A percentile compares a stretch with the other conserved stretches of the same genome.
Conservation (phyloP, 331 rosid species). For the Prunus yedoensis region DNA sequence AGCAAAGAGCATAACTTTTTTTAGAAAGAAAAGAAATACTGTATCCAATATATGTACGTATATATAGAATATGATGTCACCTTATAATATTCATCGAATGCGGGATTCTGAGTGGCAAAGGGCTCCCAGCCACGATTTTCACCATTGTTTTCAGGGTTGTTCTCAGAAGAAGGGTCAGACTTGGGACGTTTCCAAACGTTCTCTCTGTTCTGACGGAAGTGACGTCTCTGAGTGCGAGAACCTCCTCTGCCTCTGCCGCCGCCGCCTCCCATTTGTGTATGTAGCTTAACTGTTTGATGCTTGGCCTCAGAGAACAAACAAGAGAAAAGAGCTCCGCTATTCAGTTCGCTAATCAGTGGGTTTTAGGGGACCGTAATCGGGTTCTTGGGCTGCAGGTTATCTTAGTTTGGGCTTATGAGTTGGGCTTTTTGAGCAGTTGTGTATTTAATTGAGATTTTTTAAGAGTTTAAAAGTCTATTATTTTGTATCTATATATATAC, state of each 20-base stretch:
- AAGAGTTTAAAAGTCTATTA: no score
- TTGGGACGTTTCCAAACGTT: conserved; percentile 91
- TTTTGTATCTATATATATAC: no score
- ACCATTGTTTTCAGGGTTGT: conserved; percentile 17
- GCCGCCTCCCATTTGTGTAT: conserved; percentile 49
- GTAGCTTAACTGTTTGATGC: conserved; percentile 1
- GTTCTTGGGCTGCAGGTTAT: not conserved
- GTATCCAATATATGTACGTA: not conserved
- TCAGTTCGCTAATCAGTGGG: not conserved
- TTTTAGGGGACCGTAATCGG: not conserved
- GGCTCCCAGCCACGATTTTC: conserved; percentile 57
- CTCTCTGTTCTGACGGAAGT: conserved; percentile 84
- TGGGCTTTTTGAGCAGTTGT: conserved; percentile 1
- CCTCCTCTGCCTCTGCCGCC: conserved; percentile 61
- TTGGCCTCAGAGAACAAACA: not conserved
- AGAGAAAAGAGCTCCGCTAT: not conserved
- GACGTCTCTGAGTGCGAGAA: conserved; percentile 82
- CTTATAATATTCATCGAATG: conserved; percentile 78
- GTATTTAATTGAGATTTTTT: no score
- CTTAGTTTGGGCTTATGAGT: conserved; percentile 7
- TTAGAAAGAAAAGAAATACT: not conserved
- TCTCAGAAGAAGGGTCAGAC: conserved; percentile 50
- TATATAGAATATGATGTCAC: not conserved
- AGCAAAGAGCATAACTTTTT: not conserved
- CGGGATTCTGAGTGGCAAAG: conserved; percentile 61